These are phyloP conservation scores for Solanum phureja DNA, from an alignment of 257 asterid genomes.

Conservation along the genomic window DNA sequence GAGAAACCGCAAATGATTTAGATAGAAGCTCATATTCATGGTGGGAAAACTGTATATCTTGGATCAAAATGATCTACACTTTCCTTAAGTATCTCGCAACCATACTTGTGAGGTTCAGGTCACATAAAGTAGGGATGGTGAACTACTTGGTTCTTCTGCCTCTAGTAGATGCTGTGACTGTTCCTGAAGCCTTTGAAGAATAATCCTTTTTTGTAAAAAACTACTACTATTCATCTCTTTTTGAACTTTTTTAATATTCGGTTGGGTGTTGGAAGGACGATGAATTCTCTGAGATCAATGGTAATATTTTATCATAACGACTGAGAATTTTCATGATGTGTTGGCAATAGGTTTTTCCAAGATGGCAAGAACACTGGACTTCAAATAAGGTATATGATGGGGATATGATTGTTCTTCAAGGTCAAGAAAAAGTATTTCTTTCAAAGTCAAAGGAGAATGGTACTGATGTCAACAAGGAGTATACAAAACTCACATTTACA, in stretches of 20 bases:
- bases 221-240: neutral
- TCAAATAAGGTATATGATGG: slow-evolving; percentile 94
- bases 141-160: neutral
- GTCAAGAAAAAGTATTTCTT: slow-evolving; percentile 85
- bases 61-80: neutral
- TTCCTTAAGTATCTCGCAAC: neutral
- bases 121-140: too few relatives aligned
- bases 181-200: neutral
- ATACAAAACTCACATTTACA: slow-evolving; percentile 77
- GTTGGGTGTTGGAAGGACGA: neutral
- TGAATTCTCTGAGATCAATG: neutral
- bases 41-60: neutral
- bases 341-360: slow-evolving; percentile 60
- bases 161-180: neutral
- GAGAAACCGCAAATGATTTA: neutral
- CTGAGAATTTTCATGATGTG: neutral
- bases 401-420: slow-evolving; percentile 98
- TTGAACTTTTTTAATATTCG: neutral
- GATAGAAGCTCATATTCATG: neutral
- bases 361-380: slow-evolving; percentile 99
- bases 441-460: slow-evolving; percentile 45
- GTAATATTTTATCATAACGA: neutral
- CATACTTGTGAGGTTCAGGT: neutral
- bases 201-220: neutral
- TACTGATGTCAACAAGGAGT: slow-evolving; percentile 61